These are phyloP conservation scores for Malus hybrid DNA, from an alignment of 331 rosid species.

Conservation along the genomic window DNA sequence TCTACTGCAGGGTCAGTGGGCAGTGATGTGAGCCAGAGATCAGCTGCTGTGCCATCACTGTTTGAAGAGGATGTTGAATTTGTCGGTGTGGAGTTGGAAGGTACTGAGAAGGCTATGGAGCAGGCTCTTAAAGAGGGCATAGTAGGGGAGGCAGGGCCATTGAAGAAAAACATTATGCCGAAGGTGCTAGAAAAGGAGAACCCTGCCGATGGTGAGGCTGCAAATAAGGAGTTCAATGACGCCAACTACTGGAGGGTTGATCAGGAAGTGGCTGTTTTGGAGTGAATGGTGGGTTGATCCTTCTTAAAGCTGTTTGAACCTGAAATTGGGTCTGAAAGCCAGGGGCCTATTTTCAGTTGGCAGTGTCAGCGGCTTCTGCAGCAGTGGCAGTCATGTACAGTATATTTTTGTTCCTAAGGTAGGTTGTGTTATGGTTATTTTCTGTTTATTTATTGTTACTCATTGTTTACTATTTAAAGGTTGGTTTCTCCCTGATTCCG, in stretches of 20 bases:
- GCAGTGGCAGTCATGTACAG: slow-evolving; percentile 56
- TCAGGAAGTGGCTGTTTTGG: slow-evolving; percentile 87
- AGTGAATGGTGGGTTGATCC: slow-evolving; percentile 36
- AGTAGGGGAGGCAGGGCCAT: slow-evolving; percentile 98
- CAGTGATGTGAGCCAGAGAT: slow-evolving; percentile 41
- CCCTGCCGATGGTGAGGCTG: slow-evolving; percentile 65
- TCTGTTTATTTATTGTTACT: slow-evolving; percentile 44
- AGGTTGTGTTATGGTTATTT: slow-evolving; percentile 37
- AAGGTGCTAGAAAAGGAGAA: slow-evolving; percentile 67
- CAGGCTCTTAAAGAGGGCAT: slow-evolving; percentile 98
- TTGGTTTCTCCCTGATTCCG: slow-evolving; percentile 42
- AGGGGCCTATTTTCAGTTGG: slow-evolving; percentile 31
- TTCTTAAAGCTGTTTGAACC: slow-evolving; percentile 25
- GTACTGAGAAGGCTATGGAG: slow-evolving; percentile 97
- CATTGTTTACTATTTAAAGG: slow-evolving; percentile 50
- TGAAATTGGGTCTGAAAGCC: slow-evolving; percentile 34
- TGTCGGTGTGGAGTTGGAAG: slow-evolving; percentile 91
- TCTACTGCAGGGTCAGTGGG: slow-evolving; percentile 35
- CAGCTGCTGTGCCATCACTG: slow-evolving; percentile 61
- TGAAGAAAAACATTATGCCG: slow-evolving; percentile 56
- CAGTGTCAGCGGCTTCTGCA: slow-evolving; percentile 27
- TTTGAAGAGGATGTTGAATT: slow-evolving; percentile 96
- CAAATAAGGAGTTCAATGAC: slow-evolving; percentile 83
- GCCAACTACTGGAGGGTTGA: slow-evolving; percentile 99
- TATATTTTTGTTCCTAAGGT: slow-evolving; percentile 62